phyloP scores from a whole-genome alignment of 78 protist genomes.

The Planoprotostelium fungivorum region DNA sequence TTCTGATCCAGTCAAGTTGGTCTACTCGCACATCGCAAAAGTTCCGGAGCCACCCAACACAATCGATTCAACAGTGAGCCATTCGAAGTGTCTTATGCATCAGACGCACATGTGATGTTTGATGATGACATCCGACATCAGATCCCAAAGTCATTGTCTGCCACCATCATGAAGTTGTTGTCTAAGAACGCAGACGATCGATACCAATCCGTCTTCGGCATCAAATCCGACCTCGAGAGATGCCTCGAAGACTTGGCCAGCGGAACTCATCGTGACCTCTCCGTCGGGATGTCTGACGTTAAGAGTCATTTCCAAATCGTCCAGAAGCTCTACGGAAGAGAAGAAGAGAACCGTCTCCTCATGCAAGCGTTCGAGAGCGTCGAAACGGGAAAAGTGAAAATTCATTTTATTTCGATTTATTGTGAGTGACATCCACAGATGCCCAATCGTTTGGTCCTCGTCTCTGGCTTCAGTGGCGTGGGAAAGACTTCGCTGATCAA shows the following conservation, averaged over 20 bases:
- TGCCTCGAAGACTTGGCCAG: background rate
- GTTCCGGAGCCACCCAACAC: background rate
- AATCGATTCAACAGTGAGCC: background rate
- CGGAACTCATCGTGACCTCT: background rate
- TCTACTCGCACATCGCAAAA: background rate
- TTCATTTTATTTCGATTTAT: no score
- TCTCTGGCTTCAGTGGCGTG: constrained; percentile 31
- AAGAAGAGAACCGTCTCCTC: background rate
- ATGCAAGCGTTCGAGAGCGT: background rate
- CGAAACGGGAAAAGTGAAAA: background rate
- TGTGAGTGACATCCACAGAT: background rate
- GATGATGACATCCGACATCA: no score
- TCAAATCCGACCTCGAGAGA: background rate
- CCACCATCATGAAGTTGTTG: background rate
- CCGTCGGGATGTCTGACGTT: background rate
- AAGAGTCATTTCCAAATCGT: background rate
- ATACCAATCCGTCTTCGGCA: background rate
- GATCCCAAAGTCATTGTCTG: background rate
- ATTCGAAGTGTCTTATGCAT: background rate
- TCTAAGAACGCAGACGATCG: background rate
- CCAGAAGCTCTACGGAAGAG: background rate
- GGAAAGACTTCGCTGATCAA: constrained; percentile 46
- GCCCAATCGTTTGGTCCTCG: constrained; percentile 30
- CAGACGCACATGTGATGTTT: background rate
- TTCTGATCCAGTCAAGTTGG: background rate